Evolutionary conservation across 2,329 filamentous ascomycete species (phyloP).

Genomic region (Alternaria sp.): DNA sequence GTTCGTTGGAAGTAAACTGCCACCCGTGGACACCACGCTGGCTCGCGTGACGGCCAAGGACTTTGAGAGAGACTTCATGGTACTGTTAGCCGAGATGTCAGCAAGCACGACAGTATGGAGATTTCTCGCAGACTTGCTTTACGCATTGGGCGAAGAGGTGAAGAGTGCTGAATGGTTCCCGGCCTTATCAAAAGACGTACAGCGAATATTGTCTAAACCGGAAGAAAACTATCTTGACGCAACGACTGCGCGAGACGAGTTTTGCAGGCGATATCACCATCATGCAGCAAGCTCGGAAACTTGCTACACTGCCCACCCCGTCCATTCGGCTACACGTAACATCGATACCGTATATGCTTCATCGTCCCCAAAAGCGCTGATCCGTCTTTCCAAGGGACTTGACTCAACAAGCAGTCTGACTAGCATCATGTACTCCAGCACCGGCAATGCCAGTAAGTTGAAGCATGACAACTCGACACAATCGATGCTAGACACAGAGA

Average conservation of each 20-base stretch:
- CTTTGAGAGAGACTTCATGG: not conserved
- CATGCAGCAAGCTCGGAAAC: not conserved
- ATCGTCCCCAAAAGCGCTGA: not conserved
- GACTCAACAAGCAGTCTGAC: not conserved
- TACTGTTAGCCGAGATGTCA: not conserved
- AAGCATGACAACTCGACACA: not conserved
- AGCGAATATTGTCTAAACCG: not conserved
- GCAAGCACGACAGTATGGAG: not conserved
- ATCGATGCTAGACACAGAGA: slow-evolving; percentile 7
- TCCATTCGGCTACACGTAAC: not conserved
- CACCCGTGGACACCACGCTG: not conserved
- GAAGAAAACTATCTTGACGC: not conserved
- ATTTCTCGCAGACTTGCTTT: slow-evolving; percentile 1
- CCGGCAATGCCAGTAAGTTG: not conserved
- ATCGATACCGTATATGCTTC: not conserved
- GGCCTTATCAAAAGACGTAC: not conserved
- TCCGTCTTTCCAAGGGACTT: not conserved
- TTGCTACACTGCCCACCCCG: not conserved
- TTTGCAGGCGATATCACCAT: slow-evolving; percentile 3
- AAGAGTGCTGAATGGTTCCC: not conserved
- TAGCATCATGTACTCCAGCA: not conserved
- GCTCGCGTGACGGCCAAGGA: not conserved
- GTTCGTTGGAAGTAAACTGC: not conserved
- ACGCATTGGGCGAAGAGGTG: not conserved
- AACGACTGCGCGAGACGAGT: not conserved